Base-by-base conservation (phyloP, 2,329 filamentous ascomycete genomes). In the Botrytis elliptica region DNA sequence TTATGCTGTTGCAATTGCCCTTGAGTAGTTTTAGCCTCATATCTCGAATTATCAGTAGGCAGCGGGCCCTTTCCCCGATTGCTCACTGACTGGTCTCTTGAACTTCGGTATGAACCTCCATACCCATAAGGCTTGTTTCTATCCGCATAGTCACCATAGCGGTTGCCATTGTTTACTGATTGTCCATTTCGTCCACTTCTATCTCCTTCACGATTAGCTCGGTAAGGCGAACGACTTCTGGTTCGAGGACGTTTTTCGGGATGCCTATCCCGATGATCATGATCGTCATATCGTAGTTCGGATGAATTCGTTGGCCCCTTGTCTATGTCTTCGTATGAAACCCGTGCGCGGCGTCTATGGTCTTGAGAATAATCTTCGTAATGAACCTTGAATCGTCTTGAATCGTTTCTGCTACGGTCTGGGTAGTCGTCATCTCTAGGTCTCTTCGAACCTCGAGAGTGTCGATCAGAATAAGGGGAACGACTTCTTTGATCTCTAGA, bases 21-120 rank as follows among this genome's bases (percentile, higher is more conserved):
- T 88, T 89, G 85, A 83, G 84, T 85, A 88, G 84, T 85, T 90
- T 93, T 91, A 92, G 90, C 86, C 86, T 91, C 85, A 84, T 86
- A 82, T 87, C 85, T 90, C 83, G 84, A 83, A 84, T 84, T 82
- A 84, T 84, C 86, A 86, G 86, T 86, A 85, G 84, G 85, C 84
- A 87, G 85, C 85, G 85, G 85, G 85, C 86, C 85, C 82, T 86
- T 85, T 84, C 85, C 87, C 86, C 87, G 87, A 85, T 88, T 90
- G 85, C 87, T 90, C 86, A 87, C 86, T 86, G 86, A 87, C 84
- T 87, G 85, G 84, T 89, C 86, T 84, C 84, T 85, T 82, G 81
- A 83, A 81, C 85, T 82, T 81, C 84, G 85, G 79, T 83, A 82
- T 79, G 85, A 84, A 80, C 85, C 82, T 73, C 79, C 79, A 78